Evolutionary conservation across 108 stramenopile species (phyloP), one percentile per base, ranked within the genome.

Genomic region (Discostella pseudostelligera): DNA sequence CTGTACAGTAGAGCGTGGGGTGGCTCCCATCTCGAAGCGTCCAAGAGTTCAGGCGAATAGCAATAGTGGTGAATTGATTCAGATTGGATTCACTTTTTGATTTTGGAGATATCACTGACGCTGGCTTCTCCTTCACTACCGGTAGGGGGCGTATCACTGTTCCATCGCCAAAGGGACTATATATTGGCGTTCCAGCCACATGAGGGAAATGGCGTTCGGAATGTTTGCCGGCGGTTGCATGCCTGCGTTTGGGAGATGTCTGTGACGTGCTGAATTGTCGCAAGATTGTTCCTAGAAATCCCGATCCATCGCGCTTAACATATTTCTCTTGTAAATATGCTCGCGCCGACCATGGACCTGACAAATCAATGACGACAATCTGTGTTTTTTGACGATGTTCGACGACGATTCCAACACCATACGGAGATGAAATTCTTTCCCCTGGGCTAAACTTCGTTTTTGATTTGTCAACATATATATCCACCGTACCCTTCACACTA

Each of bases 381-480:
- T 75, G 61, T 13, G 86, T 32, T 21, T 77, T 55, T 53, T 61
- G 53, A n/a, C 92, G 71, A 53, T 90, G 80, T 42, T 92, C 86
- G 8, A 88, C 70, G 5, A 96, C 82, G 44, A 65, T 68, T 2
- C 74, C 95, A 19, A 61, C 59, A 17, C 95, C 95, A 63, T 87
- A 96, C 11, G 89, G 90, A 29, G 95, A 93, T 4, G 79, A 78
- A 62, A 90, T 89, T 39, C 78, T 74, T 25, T 88, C 90, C 19
- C 90, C 90, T n/a, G 39, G 59, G 40, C 74, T 71, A 28, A 86
- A 78, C 19, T 51, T 51, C 21, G 72, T 76, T 20, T 79, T 81
- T 21, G 77, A 57, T 51, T 68, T 63, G 35, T 67, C 78, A 13
- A 79, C 67, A 43, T 39, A 35, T 3, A 49, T 69, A 20, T 78